Percentiles rank a stretch among this genome's conserved stretches.
Evolutionary conservation across 2,329 filamentous ascomycete species (phyloP).

Genomic region (Claviceps sp.): DNA sequence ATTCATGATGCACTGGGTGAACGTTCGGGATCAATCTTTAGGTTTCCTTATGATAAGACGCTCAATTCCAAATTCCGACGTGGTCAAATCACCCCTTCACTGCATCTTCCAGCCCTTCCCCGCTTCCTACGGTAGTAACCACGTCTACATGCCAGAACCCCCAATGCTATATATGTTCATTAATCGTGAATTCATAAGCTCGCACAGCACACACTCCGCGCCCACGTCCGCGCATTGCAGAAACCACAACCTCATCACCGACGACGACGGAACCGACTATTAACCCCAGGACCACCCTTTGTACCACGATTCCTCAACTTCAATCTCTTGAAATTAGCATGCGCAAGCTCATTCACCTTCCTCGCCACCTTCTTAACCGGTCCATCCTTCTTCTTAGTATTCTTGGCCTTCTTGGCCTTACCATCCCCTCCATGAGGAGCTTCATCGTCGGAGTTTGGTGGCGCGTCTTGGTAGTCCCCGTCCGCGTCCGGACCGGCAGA

Average conservation of each 20-base stretch:
- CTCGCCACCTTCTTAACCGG: conserved; percentile 37
- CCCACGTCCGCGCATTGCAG: too few relatives aligned
- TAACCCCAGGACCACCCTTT: conserved; percentile 46
- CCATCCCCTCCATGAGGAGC: conserved; percentile 11
- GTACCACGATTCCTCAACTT: conserved; percentile 49
- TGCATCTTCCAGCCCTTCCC: too few relatives aligned
- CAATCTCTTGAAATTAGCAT: conserved; percentile 53
- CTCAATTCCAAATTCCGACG: too few relatives aligned
- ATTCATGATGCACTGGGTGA: too few relatives aligned
- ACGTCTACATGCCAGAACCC: not conserved
- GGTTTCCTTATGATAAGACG: too few relatives aligned
- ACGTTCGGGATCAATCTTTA: too few relatives aligned
- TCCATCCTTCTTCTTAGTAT: conserved; percentile 24
- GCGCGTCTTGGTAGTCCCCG: conserved; percentile 9
- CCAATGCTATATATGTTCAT: not conserved
- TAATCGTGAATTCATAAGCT: not conserved
- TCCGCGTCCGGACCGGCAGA: conserved; percentile 9
- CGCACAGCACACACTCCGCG: too few relatives aligned
- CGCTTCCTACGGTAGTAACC: too few relatives aligned
- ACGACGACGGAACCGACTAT: conserved; percentile 44
- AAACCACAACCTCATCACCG: conserved; percentile 11
- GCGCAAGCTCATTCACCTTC: conserved; percentile 51
- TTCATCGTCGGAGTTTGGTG: conserved; percentile 7
- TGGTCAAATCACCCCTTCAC: too few relatives aligned
- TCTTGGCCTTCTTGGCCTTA: conserved; percentile 17